Evolutionary conservation across 768 basidiomycete species (phyloP).

Genomic region (Russula olivacea): DNA sequence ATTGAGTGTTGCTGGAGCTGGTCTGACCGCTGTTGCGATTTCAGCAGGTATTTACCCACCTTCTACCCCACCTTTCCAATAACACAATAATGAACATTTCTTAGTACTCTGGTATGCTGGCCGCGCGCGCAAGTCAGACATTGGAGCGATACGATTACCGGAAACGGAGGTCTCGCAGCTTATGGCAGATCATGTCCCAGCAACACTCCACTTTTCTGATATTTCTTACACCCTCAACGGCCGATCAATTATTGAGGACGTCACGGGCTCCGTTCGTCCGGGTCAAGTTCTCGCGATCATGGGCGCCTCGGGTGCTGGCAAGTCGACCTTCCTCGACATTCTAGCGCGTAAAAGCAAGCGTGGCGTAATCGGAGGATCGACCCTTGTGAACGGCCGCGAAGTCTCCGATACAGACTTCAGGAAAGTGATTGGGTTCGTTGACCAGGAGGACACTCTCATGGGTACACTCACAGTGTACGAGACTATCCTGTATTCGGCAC

Average conservation of each 20-base stretch:
- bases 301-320: conserved; percentile 95
- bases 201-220: conserved; percentile 84
- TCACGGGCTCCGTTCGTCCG: conserved; percentile 79
- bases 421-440: conserved; percentile 88
- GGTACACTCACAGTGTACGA: conserved; percentile 97
- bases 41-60: conserved; percentile 45
- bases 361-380: conserved; percentile 66
- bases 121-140: conserved; percentile 59
- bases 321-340: conserved; percentile 94
- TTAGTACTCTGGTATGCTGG: conserved; percentile 90
- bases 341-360: conserved; percentile 86
- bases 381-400: conserved; percentile 79
- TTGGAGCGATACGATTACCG: conserved; percentile 69
- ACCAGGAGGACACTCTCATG: conserved; percentile 98
- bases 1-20: conserved; percentile 74
- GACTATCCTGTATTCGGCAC: conserved; percentile 89
- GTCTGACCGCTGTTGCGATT: conserved; percentile 63
- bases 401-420: conserved; percentile 72
- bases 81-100: conserved; percentile 1
- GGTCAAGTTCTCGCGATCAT: conserved; percentile 94
- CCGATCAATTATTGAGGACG: conserved; percentile 66
- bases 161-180: conserved; percentile 76
- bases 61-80: not conserved
- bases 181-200: conserved; percentile 92
- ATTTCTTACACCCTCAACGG: conserved; percentile 72